Evolutionary conservation across 2,329 filamentous ascomycete species (phyloP).

Genomic region (Lachnellula willkommii): DNA sequence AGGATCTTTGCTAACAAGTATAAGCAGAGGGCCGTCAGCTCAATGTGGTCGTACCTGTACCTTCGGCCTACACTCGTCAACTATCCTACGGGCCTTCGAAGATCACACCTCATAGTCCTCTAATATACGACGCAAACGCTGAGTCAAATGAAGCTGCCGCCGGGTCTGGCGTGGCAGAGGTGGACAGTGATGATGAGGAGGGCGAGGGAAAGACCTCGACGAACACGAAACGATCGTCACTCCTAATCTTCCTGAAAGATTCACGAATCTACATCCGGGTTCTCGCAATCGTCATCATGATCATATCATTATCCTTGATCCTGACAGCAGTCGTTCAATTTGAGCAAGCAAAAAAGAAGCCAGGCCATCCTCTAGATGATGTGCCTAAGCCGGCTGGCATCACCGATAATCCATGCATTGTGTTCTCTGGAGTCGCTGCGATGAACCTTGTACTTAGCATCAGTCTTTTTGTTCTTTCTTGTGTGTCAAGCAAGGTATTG

Average conservation of each 20-base stretch:
- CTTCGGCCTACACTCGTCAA: constrained; percentile 12
- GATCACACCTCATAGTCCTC: background rate
- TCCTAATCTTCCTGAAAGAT: constrained; percentile 4
- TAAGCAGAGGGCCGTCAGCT: background rate
- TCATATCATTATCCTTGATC: constrained; percentile 16
- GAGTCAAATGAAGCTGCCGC: background rate
- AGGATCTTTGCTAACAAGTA: too few species aligned
- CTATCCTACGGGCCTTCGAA: constrained; percentile 9
- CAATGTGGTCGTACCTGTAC: constrained; percentile 4
- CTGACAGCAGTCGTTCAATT: constrained; percentile 16
- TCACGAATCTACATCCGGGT: constrained; percentile 12
- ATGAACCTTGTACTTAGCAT: constrained; percentile 17
- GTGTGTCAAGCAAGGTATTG: constrained; percentile 15
- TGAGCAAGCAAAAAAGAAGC: constrained; percentile 9
- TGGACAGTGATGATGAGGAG: background rate
- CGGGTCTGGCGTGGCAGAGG: background rate
- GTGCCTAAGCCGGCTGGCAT: constrained; percentile 10
- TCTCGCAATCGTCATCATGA: constrained; percentile 16
- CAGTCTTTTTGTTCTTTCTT: constrained; percentile 12
- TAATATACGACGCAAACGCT: background rate
- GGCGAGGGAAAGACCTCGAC: background rate
- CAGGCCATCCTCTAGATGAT: constrained; percentile 8
- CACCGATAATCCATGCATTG: constrained; percentile 16
- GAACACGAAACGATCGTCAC: background rate
- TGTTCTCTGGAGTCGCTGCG: constrained; percentile 11